phyloP scores from a whole-genome alignment of 1,284 basidiomycete genomes.

The Fomitopsis schrenkii region DNA sequence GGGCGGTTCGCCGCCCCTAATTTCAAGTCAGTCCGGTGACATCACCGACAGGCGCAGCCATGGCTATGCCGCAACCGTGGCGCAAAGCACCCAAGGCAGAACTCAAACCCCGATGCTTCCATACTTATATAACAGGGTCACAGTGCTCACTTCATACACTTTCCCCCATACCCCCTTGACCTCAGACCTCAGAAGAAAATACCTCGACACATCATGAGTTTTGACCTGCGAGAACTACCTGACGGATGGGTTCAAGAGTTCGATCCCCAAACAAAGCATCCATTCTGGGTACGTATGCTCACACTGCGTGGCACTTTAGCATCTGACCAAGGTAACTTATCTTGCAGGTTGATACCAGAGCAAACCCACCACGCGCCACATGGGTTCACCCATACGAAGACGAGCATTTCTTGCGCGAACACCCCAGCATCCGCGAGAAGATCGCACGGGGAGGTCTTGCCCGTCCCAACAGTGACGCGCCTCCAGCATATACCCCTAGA shows the following conservation, averaged over 20 bases:
- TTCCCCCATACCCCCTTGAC: not conserved
- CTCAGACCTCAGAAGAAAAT: not conserved
- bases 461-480: slow-evolving; percentile 9
- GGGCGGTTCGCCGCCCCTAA: not conserved
- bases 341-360: slow-evolving; percentile 57
- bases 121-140: not conserved
- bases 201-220: slow-evolving; percentile 13
- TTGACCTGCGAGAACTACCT: slow-evolving; percentile 35
- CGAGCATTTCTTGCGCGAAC: slow-evolving; percentile 51
- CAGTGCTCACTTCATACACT: too few species aligned
- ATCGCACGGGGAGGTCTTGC: slow-evolving; percentile 19
- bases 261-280: slow-evolving; percentile 40
- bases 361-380: slow-evolving; percentile 60
- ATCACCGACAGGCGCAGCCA: not conserved
- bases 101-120: not conserved
- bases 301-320: not conserved
- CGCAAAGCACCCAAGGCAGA: not conserved
- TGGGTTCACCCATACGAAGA: slow-evolving; percentile 73
- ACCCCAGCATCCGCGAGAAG: slow-evolving; percentile 46
- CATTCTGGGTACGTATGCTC: slow-evolving; percentile 36
- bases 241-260: slow-evolving; percentile 60
- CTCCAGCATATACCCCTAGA: slow-evolving; percentile 25
- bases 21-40: not conserved
- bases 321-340: slow-evolving; percentile 4
- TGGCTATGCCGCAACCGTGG: not conserved